phyloP scores from a whole-genome alignment of 192 early-diverging fungal species.

The Coemansia sp. region DNA sequence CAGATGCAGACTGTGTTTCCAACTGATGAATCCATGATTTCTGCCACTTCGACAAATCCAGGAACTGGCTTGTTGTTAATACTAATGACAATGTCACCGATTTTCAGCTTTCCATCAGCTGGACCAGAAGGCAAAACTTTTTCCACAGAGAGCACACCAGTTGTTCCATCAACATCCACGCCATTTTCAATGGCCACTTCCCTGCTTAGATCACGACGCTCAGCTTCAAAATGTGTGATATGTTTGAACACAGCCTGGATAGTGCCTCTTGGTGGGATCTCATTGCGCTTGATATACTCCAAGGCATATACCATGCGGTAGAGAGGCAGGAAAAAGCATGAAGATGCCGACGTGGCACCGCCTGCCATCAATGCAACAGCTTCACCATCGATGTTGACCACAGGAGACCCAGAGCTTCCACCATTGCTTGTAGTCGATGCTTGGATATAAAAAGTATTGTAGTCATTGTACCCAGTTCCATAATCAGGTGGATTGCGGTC shows the following conservation, averaged over 20 bases:
- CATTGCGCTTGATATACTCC: slow-evolving; percentile 53
- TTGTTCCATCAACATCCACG: slow-evolving; percentile 57
- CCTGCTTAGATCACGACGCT: slow-evolving; percentile 10
- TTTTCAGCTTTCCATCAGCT: slow-evolving; percentile 58
- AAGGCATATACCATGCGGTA: slow-evolving; percentile 66
- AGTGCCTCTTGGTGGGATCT: slow-evolving; percentile 66
- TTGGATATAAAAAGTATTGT: slow-evolving; percentile 78
- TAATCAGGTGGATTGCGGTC: slow-evolving; percentile 69
- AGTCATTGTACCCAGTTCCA: slow-evolving; percentile 56
- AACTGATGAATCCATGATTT: slow-evolving; percentile 61
- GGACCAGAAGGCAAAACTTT: slow-evolving; percentile 67
- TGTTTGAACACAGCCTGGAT: slow-evolving; percentile 68
- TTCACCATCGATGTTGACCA: slow-evolving; percentile 70
- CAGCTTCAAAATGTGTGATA: slow-evolving; percentile 58
- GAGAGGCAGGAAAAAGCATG: slow-evolving; percentile 66
- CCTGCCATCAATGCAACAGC: slow-evolving; percentile 66
- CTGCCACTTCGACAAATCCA: slow-evolving; percentile 62
- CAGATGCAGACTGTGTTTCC: slow-evolving; percentile 52
- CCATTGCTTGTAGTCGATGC: slow-evolving; percentile 63
- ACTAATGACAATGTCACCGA: slow-evolving; percentile 69
- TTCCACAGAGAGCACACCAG: slow-evolving; percentile 64
- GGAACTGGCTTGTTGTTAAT: slow-evolving; percentile 58
- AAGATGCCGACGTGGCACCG: slow-evolving; percentile 53
- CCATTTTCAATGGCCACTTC: slow-evolving; percentile 52
- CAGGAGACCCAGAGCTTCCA: slow-evolving; percentile 72